Base-by-base conservation (phyloP, 2,329 filamentous ascomycete genomes). In the Didymella pinodella region DNA sequence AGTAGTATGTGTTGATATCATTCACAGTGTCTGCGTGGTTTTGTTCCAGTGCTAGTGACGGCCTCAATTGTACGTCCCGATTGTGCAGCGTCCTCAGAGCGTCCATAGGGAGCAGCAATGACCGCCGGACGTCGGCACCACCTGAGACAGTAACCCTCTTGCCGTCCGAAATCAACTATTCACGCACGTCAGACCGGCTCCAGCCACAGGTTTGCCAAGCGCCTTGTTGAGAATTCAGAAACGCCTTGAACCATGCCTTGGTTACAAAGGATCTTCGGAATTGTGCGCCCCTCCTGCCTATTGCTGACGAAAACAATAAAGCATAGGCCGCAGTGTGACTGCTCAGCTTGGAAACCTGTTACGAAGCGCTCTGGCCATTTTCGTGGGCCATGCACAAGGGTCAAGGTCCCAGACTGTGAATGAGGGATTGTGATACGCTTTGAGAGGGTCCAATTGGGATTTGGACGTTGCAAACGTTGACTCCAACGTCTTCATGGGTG, bases 371-470 rank as follows among this genome's bases (percentile, higher is more conserved):
- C 29, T 51, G 54, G 22, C 43, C 32, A 28, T 26, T 29, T 32
- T 6, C n/a, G 25, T 41, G 26, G 34, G 18, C 12, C n/a, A 32
- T 16, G 12, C 7, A 36, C 18, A 29, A 44, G 22, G 46, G 22
- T n/a, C 25, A 41, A 29, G 40, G 18, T 6, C 14, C 28, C 32
- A 14, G 40, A 10, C n/a, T 28, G n/a, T n/a, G 26, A 32, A 10
- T 36, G 44, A n/a, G 16, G 31, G 25, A 20, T 48, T 32, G 41
- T 36, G 3, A 6, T 20, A 12, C 16, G 25, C 1, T 20, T 47
- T 28, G 34, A 40, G 34, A n/a, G 40, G 34, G 2, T 29, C 47
- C 50, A 54, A 49, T 50, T 43, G 28, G 28, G 32, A 36, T 36
- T 20, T 25, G 34, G 40, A 20, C 16, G 6, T 10, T 54, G 38